Percentiles rank a stretch among this genome's conserved stretches.
phyloP scores from a whole-genome alignment of 441 rosid species.

The Raphanus hybrid region DNA sequence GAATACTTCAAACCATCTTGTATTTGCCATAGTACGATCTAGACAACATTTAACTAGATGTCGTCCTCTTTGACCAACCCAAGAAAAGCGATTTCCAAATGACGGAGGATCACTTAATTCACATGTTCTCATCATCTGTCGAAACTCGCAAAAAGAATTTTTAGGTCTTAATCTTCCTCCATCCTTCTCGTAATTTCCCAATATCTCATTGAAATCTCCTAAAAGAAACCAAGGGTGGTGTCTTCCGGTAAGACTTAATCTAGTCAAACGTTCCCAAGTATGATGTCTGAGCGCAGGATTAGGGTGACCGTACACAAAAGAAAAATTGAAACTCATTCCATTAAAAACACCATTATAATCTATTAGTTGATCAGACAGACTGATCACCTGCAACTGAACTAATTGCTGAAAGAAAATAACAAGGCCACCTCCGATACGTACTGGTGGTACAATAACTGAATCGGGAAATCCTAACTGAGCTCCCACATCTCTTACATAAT shows the following conservation, averaged over 20 bases:
- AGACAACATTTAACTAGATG: neutral
- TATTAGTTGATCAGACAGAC: neutral
- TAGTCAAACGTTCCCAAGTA: neutral
- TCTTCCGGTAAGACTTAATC: neutral
- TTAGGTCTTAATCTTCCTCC: neutral
- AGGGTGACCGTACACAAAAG: neutral
- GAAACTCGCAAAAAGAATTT: neutral
- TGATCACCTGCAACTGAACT: neutral
- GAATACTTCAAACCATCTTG: neutral
- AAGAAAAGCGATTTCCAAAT: neutral
- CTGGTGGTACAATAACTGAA: neutral
- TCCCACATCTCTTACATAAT: neutral
- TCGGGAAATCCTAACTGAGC: neutral
- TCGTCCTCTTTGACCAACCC: neutral
- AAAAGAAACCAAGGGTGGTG: too few species aligned
- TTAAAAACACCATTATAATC: neutral
- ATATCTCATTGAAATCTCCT: neutral
- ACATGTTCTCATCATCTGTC: neutral
- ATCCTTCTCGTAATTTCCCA: neutral
- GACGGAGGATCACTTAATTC: neutral
- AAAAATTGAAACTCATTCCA: neutral
- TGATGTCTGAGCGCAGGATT: neutral
- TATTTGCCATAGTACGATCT: neutral
- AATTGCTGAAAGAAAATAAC: neutral
- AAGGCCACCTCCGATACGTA: neutral